Conservation (phyloP, 345 rosid genomes). For the Bruguiera parviflora region DNA sequence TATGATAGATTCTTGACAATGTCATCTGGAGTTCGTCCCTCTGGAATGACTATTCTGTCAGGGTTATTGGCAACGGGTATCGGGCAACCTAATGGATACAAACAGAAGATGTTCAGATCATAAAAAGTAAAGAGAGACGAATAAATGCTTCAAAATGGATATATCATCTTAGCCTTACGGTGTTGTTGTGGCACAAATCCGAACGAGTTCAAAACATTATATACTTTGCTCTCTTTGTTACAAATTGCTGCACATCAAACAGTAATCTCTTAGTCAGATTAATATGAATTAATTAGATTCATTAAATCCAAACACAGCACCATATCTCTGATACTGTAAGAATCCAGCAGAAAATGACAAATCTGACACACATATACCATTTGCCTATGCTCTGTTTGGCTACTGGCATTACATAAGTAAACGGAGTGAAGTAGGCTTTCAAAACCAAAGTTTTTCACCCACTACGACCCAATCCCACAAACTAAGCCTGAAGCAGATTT, state of each 20-base stretch:
- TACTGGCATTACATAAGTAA: too few relatives aligned
- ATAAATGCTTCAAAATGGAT: slow-evolving; percentile 17
- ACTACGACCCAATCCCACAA: neutral
- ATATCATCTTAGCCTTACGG: slow-evolving; percentile 50
- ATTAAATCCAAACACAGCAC: too few relatives aligned
- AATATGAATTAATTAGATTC: neutral
- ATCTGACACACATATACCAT: too few relatives aligned
- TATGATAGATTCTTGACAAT: slow-evolving; percentile 56
- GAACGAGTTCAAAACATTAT: slow-evolving; percentile 55
- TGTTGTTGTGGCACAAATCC: slow-evolving; percentile 75
- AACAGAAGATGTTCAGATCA: slow-evolving; percentile 14
- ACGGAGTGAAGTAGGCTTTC: too few relatives aligned
- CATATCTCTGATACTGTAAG: too few relatives aligned
- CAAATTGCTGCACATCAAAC: slow-evolving; percentile 62
- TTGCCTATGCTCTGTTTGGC: too few relatives aligned
- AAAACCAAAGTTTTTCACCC: neutral
- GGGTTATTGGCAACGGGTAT: slow-evolving; percentile 68
- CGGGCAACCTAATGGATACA: slow-evolving; percentile 58
- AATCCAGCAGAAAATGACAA: too few relatives aligned
- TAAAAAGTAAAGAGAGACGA: slow-evolving; percentile 12
- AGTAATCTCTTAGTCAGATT: neutral
- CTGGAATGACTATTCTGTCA: slow-evolving; percentile 61
- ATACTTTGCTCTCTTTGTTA: slow-evolving; percentile 80
- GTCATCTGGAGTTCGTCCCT: slow-evolving; percentile 48
- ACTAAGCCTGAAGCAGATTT: neutral